Percentiles rank a stretch among this genome's conserved stretches.
These are phyloP conservation scores for Pseudonitzschia multistriata DNA, from an alignment of 108 stramenopile species.

Conservation along the genomic window DNA sequence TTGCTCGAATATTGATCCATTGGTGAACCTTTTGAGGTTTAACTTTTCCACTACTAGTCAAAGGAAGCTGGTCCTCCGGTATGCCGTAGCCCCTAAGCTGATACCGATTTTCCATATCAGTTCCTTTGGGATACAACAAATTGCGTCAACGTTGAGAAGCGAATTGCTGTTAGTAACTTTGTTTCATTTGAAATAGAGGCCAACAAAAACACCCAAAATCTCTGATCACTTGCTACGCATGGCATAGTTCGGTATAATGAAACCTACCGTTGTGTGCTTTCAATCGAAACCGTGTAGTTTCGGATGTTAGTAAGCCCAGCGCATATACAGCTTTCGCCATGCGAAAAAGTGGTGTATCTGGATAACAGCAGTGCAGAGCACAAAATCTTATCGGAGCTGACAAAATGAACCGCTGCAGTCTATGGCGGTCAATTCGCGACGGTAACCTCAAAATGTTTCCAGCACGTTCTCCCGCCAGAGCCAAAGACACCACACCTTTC, in stretches of 20 bases:
- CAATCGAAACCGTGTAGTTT: neutral
- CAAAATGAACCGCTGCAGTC: neutral
- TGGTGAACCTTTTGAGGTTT: neutral
- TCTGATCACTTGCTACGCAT: too few species aligned
- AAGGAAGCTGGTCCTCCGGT: neutral
- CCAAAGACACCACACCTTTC: slow-evolving; percentile 1
- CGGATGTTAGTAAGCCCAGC: neutral
- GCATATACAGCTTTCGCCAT: neutral
- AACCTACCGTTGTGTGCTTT: neutral
- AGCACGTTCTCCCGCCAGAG: neutral
- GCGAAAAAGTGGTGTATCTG: neutral
- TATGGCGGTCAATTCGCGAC: neutral
- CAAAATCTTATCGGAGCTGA: neutral
- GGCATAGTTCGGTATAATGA: neutral
- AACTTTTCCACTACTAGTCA: neutral
- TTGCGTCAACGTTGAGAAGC: too few species aligned
- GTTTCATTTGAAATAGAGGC: too few species aligned
- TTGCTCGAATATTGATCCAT: slow-evolving; percentile 10
- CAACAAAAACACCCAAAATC: too few species aligned
- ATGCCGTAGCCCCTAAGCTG: neutral
- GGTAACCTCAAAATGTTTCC: neutral
- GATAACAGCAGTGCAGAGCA: slow-evolving; percentile 8
- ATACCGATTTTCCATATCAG: slow-evolving; percentile 3
- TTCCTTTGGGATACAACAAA: neutral
- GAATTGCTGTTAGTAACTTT: neutral